Evolutionary conservation across 1,284 basidiomycete genomes (phyloP), one percentile per base, ranked within the genome.

Genomic region (Ceratorhiza oryzae-sativae): DNA sequence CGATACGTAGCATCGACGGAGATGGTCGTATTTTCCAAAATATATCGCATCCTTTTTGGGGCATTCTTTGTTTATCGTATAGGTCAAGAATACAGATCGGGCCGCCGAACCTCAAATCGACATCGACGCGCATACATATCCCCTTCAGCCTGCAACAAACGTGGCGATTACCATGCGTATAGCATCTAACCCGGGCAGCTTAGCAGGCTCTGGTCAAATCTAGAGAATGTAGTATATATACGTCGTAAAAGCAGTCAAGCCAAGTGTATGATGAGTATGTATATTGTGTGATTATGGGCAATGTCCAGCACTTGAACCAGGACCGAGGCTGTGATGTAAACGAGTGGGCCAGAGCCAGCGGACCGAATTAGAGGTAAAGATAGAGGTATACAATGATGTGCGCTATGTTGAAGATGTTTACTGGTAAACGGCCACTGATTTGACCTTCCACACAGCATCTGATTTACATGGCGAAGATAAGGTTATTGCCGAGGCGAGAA

Each of bases 391-490:
- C 20, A 30, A 36, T 45, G 49, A 25, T 58, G 30, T 34, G 36
- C 18, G 20, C 55, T 25, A 32, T 27, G 32, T 10, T 8, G 27
- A 20, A 39, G 1, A 36, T 9, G 36, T 68, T 58, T 58, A 68
- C 53, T 68, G 56, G 42, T 71, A 73, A 27, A 73, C 68, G 4
- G 56, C 20, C 8, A 73, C 42, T 32, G 65, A 73, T 12, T 73
- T 73, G 59, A 73, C 55, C 45, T 59, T 71, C 72, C 72, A 73
- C 30, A 49, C 30, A n/a, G 72, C 72, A 10, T 68, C 65, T 68
- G n/a, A 45, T 18, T 18, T 25, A 45, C 23, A 58, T 6, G 39
- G 41, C 39, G 48, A 58, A 65, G 18, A 20, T 49, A 23, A 53
- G 46, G 55, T 15, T 39, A 36, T 39, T 20, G 10, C n/a, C 20